Evolutionary conservation across 129 eudicot species (phyloP), one percentile per base, ranked within the genome.

Genomic region (Helianthus tuberosus): DNA sequence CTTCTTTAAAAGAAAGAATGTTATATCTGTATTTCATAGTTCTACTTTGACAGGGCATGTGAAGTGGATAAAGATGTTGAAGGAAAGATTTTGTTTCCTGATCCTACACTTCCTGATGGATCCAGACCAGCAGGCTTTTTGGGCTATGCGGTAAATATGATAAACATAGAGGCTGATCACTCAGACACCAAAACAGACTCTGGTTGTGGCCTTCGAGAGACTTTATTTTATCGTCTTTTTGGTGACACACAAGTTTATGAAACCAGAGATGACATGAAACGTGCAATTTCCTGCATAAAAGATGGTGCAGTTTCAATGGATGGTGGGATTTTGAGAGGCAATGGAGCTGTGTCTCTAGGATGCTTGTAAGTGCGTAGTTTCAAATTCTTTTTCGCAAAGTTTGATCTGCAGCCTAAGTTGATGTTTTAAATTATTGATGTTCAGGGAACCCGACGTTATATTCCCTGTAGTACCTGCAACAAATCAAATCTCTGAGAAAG

Each of bases 221-320:
- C 96, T 16, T 66, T 92, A 32, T 92, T 89, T 66, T 85, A 85
- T 79, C 77, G 79, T 49, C 93, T 89, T 36, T 83, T 92, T 67
- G 93, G 91, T 0, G 79, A 87, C 48, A 82, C 89, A 20, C 98
- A 92, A 76, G 96, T 92, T 7, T 92, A 89, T n/a, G 66, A 77
- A 54, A 74, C 84, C 5, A 83, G 83, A 55, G 73, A 77, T 14
- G n/a, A 68, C 64, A 81, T 92, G 91, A 80, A 49, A 80, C 49
- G 15, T 39, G 96, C 93, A 0, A 14, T 50, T 1, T 50, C 86
- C 0, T 89, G 83, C 76, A 75, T 87, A 8, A 80, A 71, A 50
- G 60, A 75, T 27, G 91, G 91, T 23, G 97, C 96, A 0, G 69
- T 92, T 41, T 92, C 97, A 2, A 66, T 89, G 71, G 97, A 92